Evolutionary conservation across 192 early-diverging fungal species (phyloP), one percentile per base, ranked within the genome.

Genomic region (Podila verticillata): DNA sequence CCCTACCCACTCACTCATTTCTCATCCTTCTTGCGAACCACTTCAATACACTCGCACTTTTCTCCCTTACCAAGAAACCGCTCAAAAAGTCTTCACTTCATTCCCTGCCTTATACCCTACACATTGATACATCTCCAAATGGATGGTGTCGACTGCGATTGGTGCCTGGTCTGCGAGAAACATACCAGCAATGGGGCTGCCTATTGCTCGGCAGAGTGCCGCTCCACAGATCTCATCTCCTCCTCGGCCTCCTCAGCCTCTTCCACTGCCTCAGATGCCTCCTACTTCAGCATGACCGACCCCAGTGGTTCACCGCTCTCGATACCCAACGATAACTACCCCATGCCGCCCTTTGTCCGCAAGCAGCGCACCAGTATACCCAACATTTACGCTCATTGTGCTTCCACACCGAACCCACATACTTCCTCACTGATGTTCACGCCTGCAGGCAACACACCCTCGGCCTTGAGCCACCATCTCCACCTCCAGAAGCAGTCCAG

Each of bases 91-190:
- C 51, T 7, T 68, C 26, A 20, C 54, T 30, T 68, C 51, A 47
- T 22, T 17, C 49, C 65, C n/a, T 24, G 35, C 15, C 19, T 19
- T 19, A n/a, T 39, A 54, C 35, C 15, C 26, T 48, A 19, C 34
- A 3, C 31, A 24, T 58, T 36, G 19, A 59, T 12, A 24, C 58
- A 49, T 47, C 39, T 39, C 36, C 2, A 54, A 24, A 80, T 80
- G 77, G 77, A 80, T 28, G 77, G 68, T 48, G 64, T 80, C 35
- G 77, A 80, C 66, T 80, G 77, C 77, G 77, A 80, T 70, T 80
- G 77, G 77, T 80, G 77, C 70, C 70, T 80, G 70, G 77, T 80
- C 30, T 80, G 77, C 54, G 77, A 80, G 26, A 80, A 80, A 26
- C 69, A 71, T 49, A 80, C 77, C 26, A 61, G 48, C 36, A 80